phyloP scores from a whole-genome alignment of 108 stramenopile genomes.

The Cyclotella cryptica region DNA sequence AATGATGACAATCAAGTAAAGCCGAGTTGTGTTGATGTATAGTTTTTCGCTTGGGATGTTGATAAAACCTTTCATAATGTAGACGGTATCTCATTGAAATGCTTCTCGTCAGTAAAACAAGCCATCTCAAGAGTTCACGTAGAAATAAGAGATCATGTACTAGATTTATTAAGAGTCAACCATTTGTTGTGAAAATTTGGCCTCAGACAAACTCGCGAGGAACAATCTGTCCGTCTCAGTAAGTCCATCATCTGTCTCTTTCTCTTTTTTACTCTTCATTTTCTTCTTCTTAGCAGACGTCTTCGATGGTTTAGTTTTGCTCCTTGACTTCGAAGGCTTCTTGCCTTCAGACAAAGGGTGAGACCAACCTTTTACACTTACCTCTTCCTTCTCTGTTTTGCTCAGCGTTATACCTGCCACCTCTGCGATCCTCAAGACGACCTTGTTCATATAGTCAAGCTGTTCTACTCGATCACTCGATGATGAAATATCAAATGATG shows the following conservation, averaged over 20 bases:
- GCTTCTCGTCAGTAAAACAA: no score
- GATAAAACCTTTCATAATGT: no score
- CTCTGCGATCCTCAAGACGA: slow-evolving; percentile 46
- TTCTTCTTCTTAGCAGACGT: slow-evolving; percentile 9
- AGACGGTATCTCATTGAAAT: no score
- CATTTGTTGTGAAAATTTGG: background rate
- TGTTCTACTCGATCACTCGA: slow-evolving; percentile 43
- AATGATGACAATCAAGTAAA: no score
- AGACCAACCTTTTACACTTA: slow-evolving; percentile 38
- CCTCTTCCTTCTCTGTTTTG: background rate
- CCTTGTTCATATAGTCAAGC: slow-evolving; percentile 43
- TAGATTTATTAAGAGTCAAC: no score
- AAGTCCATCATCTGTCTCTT: background rate
- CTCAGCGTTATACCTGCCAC: slow-evolving; percentile 20
- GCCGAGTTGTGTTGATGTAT: no score
- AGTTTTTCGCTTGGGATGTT: no score
- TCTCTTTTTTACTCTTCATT: slow-evolving; percentile 36
- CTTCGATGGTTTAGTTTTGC: slow-evolving; percentile 22
- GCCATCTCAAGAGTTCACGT: no score
- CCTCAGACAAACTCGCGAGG: slow-evolving; percentile 1
- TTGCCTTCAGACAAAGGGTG: slow-evolving; percentile 5
- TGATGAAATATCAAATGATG: slow-evolving; percentile 29
- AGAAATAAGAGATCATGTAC: no score
- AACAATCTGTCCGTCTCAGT: background rate
- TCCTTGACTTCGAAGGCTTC: background rate